phyloP scores from a whole-genome alignment of 441 rosid genomes.

The Lepidium campestre region DNA sequence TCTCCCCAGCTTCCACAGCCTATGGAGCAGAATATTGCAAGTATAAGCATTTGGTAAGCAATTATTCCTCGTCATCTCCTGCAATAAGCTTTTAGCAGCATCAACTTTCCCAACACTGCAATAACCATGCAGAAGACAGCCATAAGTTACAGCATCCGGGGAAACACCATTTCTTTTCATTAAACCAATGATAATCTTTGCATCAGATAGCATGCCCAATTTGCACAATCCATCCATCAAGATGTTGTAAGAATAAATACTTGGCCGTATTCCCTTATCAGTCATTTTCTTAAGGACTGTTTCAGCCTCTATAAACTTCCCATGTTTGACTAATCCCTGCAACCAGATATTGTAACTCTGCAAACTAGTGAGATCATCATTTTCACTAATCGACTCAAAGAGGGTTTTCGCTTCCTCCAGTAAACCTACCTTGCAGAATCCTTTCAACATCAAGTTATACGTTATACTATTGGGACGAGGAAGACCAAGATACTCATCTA shows the following conservation, averaged over 20 bases:
- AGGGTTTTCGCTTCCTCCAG: constrained; percentile 74
- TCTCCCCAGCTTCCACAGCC: constrained; percentile 71
- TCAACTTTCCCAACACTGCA: constrained; percentile 56
- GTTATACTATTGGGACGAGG: constrained; percentile 74
- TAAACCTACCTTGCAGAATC: constrained; percentile 79
- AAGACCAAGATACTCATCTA: constrained; percentile 65
- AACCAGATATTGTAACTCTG: constrained; percentile 84
- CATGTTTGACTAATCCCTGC: constrained; percentile 64
- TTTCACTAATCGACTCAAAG: constrained; percentile 52
- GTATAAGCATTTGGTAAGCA: constrained; percentile 71
- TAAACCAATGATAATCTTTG: constrained; percentile 47
- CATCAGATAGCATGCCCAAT: constrained; percentile 72
- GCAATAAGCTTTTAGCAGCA: constrained; percentile 59
- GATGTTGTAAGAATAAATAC: constrained; percentile 65
- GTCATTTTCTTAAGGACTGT: constrained; percentile 62
- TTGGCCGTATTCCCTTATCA: constrained; percentile 50
- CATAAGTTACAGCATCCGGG: constrained; percentile 72
- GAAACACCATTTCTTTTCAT: constrained; percentile 57
- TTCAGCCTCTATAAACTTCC: constrained; percentile 66
- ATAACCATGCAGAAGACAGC: constrained; percentile 72
- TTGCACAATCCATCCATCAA: constrained; percentile 82
- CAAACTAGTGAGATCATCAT: constrained; percentile 38
- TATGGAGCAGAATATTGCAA: constrained; percentile 81
- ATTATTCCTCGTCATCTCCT: constrained; percentile 62
- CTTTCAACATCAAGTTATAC: constrained; percentile 78